Base-by-base conservation (phyloP, 306 rosid genomes). In the Cicer arietinum region DNA sequence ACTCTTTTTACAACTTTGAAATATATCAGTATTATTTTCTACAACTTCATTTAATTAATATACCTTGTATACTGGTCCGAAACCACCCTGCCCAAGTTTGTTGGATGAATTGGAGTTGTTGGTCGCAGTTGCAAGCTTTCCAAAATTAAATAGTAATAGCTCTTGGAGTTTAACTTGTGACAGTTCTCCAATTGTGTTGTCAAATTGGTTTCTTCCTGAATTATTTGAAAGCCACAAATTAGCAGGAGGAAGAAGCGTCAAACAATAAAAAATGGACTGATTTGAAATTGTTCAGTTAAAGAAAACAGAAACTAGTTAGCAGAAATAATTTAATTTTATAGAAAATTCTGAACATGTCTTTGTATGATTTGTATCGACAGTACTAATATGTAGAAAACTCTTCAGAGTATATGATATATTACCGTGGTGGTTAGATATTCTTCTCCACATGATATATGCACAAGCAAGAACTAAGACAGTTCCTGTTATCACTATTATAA, bases 61-160 rank as follows among this genome's bases (percentile, higher is more conserved):
- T 80, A 80, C 83, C 70, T 80, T 74, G 40, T 80, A 74, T 1
- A 80, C 80, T 3, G 84, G 64, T 25, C 84, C 69, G 46, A 68
- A 77, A 46, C 83, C 78, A 18, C 83, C 73, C 39, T 73, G 74
- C 5, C 79, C 78, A 53, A 79, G 83, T 74, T 57, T 74, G 52
- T 74, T 80, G 47, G 84, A 80, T 0, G 10, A 2, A 13, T 80
- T 57, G 47, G 74, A 80, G 71, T 74, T 25, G 68, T 54, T 43
- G 12, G 82, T 79, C 0, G 78, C 74, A 16, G 30, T 37, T 58
- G 47, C 76, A 80, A 74, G 12, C 16, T 43, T 39, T 39, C 11
- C 47, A 7, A 74, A 73, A 40, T 47, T n/a, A 67, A 66, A 58
- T 10, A 9, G 22, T 11, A 74, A 18, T 43, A 80, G 35, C 35